Conservation (phyloP, 176 grass and related monocot species). For the Musa acuminata region DNA sequence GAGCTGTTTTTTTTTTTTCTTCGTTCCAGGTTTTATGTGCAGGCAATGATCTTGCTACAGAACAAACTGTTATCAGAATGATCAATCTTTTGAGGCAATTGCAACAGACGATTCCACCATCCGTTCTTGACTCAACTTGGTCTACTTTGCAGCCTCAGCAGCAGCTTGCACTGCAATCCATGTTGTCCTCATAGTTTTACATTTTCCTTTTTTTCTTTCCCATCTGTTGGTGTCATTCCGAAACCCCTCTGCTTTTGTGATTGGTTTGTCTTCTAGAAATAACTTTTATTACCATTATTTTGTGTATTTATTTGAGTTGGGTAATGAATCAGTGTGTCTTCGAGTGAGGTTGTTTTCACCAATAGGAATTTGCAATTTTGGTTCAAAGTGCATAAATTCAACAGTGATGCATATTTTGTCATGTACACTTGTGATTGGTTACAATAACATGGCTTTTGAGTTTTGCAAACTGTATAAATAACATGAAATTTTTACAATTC, state of each 20-base stretch:
- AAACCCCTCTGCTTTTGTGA: neutral
- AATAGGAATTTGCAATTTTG: neutral
- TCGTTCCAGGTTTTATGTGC: constrained; percentile 46
- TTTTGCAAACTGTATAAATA: neutral
- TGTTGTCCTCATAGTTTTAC: constrained; percentile 47
- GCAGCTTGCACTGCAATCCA: constrained; percentile 68
- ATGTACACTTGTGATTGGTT: neutral
- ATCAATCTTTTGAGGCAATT: constrained; percentile 65
- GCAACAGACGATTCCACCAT: constrained; percentile 74
- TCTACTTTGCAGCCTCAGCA: constrained; percentile 83
- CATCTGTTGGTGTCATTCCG: neutral
- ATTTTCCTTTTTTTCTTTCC: neutral
- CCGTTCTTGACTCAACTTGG: constrained; percentile 62
- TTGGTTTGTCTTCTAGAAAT: neutral
- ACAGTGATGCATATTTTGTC: neutral
- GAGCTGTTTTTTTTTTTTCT: neutral
- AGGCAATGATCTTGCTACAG: constrained; percentile 67
- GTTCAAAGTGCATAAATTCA: neutral
- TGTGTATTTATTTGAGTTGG: neutral
- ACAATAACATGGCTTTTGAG: neutral
- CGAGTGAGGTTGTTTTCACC: neutral
- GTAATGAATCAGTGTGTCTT: neutral
- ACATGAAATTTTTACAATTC: too few species aligned
- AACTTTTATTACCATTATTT: constrained; percentile 1
- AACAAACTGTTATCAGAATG: constrained; percentile 57